Conservation (phyloP, 495 filamentous ascomycete species). For the Aspergillus heteromorphus region DNA sequence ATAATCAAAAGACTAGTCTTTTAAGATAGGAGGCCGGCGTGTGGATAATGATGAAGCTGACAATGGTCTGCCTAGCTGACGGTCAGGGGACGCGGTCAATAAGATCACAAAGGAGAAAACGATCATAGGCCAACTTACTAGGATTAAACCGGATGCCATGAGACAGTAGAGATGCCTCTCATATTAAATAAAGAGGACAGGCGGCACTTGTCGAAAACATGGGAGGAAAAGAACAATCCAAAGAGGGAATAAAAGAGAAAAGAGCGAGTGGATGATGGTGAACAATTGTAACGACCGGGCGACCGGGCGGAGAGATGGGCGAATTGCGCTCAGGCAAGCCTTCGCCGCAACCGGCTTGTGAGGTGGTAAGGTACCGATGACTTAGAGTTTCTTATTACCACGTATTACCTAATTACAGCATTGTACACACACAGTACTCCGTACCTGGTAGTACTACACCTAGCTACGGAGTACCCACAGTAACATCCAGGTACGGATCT, state of each 20-base stretch:
- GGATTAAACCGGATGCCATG: constrained; percentile 9
- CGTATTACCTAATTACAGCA: too few species aligned
- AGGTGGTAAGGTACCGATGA: neutral
- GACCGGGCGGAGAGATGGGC: constrained; percentile 1
- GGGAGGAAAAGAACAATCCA: constrained; percentile 42
- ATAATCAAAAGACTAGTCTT: neutral
- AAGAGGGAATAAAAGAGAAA: constrained; percentile 44
- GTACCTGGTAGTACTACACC: too few species aligned
- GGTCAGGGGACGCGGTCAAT: constrained; percentile 13
- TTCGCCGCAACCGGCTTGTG: neutral
- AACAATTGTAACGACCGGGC: neutral
- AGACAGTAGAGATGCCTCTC: neutral
- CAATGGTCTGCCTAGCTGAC: constrained; percentile 4
- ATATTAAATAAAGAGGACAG: constrained; percentile 4
- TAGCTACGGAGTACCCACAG: too few species aligned
- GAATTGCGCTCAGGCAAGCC: neutral
- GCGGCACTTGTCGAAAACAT: constrained; percentile 34
- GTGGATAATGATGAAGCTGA: neutral
- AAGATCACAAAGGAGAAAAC: neutral
- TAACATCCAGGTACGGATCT: too few species aligned
- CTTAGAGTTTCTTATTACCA: neutral
- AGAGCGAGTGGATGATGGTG: constrained; percentile 2
- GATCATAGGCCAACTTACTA: neutral
- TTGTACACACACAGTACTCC: too few species aligned
- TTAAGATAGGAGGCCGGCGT: neutral